Percentiles rank a stretch among this genome's conserved stretches.
Conservation (phyloP, 345 rosid species). For the Boechera divaricarpa region DNA sequence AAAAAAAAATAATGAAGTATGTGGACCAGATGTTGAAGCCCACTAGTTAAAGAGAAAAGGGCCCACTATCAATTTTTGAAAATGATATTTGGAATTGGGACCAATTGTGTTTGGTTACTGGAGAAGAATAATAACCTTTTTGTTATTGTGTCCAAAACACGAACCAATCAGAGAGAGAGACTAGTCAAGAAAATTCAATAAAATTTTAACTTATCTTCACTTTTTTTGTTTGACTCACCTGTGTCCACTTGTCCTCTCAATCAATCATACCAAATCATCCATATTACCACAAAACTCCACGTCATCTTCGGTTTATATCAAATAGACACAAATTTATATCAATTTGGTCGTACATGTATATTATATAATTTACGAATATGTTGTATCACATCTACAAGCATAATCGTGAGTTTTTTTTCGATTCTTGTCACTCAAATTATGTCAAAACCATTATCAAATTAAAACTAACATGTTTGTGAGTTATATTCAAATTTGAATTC, state of each 20-base stretch:
- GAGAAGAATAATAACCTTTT: slow-evolving; percentile 23
- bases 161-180: slow-evolving; percentile 28
- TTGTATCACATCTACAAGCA: too few species aligned
- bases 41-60: slow-evolving; percentile 36
- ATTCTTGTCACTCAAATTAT: background rate
- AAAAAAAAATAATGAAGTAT: slow-evolving; percentile 29
- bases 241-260: slow-evolving; percentile 42
- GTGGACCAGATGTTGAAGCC: slow-evolving; percentile 47
- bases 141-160: slow-evolving; percentile 15
- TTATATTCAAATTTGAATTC: too few species aligned
- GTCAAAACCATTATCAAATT: too few species aligned
- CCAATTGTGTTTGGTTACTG: slow-evolving; percentile 40
- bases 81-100: slow-evolving; percentile 40
- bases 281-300: slow-evolving; percentile 39
- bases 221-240: slow-evolving; percentile 43
- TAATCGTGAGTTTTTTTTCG: too few species aligned
- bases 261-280: slow-evolving; percentile 38
- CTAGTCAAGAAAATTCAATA: background rate
- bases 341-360: too few species aligned
- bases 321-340: background rate
- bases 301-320: slow-evolving; percentile 20
- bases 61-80: slow-evolving; percentile 24
- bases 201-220: slow-evolving; percentile 35
- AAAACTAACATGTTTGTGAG: too few species aligned
- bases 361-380: too few species aligned